Base-by-base conservation (phyloP, 2,329 filamentous ascomycete genomes). In the Exophiala mesophila region DNA sequence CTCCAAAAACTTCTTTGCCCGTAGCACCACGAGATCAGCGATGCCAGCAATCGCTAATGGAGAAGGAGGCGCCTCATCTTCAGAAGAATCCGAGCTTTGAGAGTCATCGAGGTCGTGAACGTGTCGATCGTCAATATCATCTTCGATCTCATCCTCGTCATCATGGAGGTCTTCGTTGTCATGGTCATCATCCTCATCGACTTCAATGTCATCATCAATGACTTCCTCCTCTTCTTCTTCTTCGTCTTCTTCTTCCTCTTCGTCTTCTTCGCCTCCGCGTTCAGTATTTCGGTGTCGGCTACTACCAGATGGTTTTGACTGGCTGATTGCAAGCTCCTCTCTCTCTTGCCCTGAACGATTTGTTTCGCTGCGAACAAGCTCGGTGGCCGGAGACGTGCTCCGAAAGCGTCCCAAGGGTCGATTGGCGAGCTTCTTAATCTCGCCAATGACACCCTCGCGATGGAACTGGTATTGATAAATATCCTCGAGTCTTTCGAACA, bases 391-490 rank as follows among this genome's bases (percentile, higher is more conserved):
- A 15, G 57, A 23, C 12, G 44, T 20, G 16, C 45, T 47, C 17
- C 20, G 8, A 23, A 41, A 35, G 13, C 39, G n/a, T 31, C 35
- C 30, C 18, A 51, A 35, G 28, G 41, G 45, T 17, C 57, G 59
- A 41, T 73, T 73, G 1, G 88, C 83, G 21, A 98, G 71, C 59
- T 88, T 90, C 20, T 80, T 76, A 38, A 98, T 94, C 62, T 98
- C 90, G 2, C 84, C 76, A 55, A 97, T 89, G 31, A 98, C 92
- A 24, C 92, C 92, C 66, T 98, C 94, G 0, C 92, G 85, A 59
- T 98, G 94, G 55, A 98, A 90, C 57, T 98, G 94, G 57, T 96
- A 94, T 18, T 87, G 82, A 60, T 98, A 98, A 20, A 97, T 85
- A 16, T 82, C 75, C 50, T 89, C 87, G 4, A 98, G 71, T 13